Percentiles rank a stretch among this genome's conserved stretches.
These are phyloP conservation scores for Sporisorium iseilematis-ciliati DNA, from an alignment of 1,284 basidiomycete species.

Conservation along the genomic window DNA sequence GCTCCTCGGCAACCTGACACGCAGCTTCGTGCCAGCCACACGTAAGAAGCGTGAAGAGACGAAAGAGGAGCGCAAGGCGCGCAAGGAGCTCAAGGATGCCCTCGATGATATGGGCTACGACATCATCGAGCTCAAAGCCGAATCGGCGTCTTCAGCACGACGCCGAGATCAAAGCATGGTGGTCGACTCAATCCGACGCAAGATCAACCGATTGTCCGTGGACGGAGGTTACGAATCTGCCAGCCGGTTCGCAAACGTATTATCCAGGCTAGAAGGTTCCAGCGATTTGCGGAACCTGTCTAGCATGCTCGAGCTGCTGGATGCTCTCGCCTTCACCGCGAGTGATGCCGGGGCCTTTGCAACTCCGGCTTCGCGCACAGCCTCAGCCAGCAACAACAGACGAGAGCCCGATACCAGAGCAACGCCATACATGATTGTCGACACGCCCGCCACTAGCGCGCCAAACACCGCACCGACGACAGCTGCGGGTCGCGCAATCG, in stretches of 20 bases:
- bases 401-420: conserved; percentile 27
- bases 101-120: conserved; percentile 54
- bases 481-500: conserved; percentile 2
- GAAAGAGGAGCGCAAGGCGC: conserved; percentile 35
- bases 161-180: conserved; percentile 27
- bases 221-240: conserved; percentile 53
- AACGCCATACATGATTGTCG: conserved; percentile 34
- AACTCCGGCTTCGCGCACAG: conserved; percentile 26
- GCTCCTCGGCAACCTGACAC: conserved; percentile 48
- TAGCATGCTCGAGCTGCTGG: conserved; percentile 45
- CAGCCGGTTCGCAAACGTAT: conserved; percentile 35
- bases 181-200: conserved; percentile 41
- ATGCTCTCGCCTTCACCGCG: conserved; percentile 40
- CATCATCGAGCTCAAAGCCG: conserved; percentile 48
- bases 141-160: conserved; percentile 17
- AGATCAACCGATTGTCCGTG: conserved; percentile 37
- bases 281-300: conserved; percentile 31
- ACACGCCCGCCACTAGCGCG: conserved; percentile 29
- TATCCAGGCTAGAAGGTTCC: conserved; percentile 29
- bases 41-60: conserved; percentile 50
- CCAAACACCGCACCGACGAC: conserved; percentile 21
- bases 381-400: conserved; percentile 22
- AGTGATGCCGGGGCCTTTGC: conserved; percentile 32
- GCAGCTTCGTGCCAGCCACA: conserved; percentile 50
- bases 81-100: conserved; percentile 48